These are phyloP conservation scores for Nicotiana tabacum DNA, from an alignment of 257 asterid genomes.

Conservation along the genomic window DNA sequence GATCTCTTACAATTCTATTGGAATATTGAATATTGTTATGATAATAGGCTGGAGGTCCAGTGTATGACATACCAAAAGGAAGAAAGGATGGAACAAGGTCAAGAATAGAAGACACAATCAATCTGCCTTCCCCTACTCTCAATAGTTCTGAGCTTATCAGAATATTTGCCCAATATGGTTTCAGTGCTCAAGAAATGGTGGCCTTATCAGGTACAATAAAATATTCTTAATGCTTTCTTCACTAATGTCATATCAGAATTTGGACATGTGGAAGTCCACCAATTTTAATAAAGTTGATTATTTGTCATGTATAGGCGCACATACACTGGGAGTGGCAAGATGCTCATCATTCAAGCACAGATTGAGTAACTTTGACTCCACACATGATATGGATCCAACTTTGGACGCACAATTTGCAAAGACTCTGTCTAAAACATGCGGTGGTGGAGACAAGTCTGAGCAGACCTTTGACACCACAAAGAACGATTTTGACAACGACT, in stretches of 20 bases:
- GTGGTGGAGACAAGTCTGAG: constrained; percentile 66
- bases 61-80: constrained; percentile 72
- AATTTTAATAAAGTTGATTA: too few relatives aligned
- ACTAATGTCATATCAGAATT: not conserved
- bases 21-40: not conserved
- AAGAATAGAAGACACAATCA: constrained; percentile 71
- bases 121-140: constrained; percentile 68
- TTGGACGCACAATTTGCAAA: constrained; percentile 53
- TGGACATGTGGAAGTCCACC: too few relatives aligned
- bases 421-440: constrained; percentile 55
- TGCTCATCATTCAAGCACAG: constrained; percentile 87
- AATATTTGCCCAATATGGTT: constrained; percentile 70
- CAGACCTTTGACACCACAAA: constrained; percentile 61
- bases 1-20: too few relatives aligned
- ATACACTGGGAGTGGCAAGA: constrained; percentile 81
- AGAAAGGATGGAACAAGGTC: constrained; percentile 85
- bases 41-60: constrained; percentile 85
- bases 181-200: constrained; percentile 81
- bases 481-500: constrained; percentile 53
- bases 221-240: not conserved
- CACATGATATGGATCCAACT: constrained; percentile 61
- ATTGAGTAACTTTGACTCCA: constrained; percentile 55
- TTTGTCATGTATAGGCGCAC: constrained; percentile 48
- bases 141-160: constrained; percentile 68
- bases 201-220: constrained; percentile 59